Evolutionary conservation across 345 rosid genomes (phyloP).

Genomic region (Rhodamnia rubescens): DNA sequence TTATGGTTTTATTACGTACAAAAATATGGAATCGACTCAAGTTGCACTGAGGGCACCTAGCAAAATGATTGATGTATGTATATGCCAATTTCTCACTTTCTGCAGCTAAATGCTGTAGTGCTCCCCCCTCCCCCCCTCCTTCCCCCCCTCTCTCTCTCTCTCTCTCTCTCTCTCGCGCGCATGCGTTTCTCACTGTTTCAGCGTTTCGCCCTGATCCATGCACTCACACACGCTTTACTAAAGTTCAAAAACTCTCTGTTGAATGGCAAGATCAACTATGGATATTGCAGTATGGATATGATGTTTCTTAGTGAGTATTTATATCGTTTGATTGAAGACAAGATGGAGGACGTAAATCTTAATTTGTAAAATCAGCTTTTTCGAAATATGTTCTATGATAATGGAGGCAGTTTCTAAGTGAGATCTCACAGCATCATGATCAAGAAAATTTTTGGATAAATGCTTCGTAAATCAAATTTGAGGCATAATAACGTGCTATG

Average conservation of each 20-base stretch:
- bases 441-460: not conserved
- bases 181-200: not conserved
- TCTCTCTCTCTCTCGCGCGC: not conserved
- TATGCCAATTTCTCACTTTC: not conserved
- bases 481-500: not conserved
- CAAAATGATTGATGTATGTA: slow-evolving; percentile 54
- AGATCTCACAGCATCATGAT: not conserved
- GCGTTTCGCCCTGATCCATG: not conserved
- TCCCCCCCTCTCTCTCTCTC: no score
- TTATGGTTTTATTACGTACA: slow-evolving; percentile 65
- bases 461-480: not conserved
- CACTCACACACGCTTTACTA: not conserved
- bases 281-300: not conserved
- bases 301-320: not conserved
- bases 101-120: not conserved
- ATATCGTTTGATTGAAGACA: not conserved
- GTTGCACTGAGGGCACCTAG: slow-evolving; percentile 48
- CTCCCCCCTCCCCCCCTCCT: no score
- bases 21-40: slow-evolving; percentile 55
- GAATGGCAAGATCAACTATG: not conserved
- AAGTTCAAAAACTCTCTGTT: not conserved
- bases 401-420: not conserved
- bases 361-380: not conserved
- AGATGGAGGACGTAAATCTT: not conserved
- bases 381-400: not conserved